Evolutionary conservation across 768 basidiomycete species (phyloP).

Genomic region (Naganishia onofrii): DNA sequence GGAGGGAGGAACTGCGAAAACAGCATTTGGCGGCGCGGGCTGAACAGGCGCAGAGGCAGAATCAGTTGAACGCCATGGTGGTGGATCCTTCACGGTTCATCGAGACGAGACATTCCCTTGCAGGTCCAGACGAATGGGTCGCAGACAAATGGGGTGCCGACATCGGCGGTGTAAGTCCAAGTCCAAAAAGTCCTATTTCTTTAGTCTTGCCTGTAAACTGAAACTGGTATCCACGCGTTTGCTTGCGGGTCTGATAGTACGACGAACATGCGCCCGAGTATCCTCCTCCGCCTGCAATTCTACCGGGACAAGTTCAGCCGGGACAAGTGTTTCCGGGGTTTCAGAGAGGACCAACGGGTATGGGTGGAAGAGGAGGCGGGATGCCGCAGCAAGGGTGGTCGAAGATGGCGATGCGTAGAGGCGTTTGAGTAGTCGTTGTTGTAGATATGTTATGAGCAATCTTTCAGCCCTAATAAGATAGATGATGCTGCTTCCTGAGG

Average conservation of each 20-base stretch:
- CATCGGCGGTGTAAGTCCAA: constrained; percentile 65
- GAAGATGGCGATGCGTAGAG: too few relatives aligned
- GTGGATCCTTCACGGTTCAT: too few relatives aligned
- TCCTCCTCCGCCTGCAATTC: constrained; percentile 78
- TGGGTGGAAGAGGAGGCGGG: too few relatives aligned
- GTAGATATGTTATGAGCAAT: too few relatives aligned
- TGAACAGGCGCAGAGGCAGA: not conserved
- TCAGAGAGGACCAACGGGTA: not conserved
- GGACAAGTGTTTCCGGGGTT: not conserved
- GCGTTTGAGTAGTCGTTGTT: too few relatives aligned
- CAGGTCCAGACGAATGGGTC: constrained; percentile 70
- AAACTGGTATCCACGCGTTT: not conserved
- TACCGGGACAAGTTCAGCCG: constrained; percentile 54
- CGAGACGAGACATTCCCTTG: too few relatives aligned
- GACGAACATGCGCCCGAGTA: constrained; percentile 76
- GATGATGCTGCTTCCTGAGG: not conserved
- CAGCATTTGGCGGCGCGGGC: constrained; percentile 74
- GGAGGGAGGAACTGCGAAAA: constrained; percentile 62
- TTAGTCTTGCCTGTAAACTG: too few relatives aligned
- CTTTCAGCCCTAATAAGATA: too few relatives aligned
- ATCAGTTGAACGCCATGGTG: constrained; percentile 47
- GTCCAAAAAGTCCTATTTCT: too few relatives aligned
- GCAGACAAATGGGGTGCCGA: constrained; percentile 95
- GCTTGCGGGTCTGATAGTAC: constrained; percentile 56
- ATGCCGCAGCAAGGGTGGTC: too few relatives aligned